Evolutionary conservation across 805 yeast species (phyloP), one percentile per base, ranked within the genome.

Genomic region (Yamadazyma scolyti): DNA sequence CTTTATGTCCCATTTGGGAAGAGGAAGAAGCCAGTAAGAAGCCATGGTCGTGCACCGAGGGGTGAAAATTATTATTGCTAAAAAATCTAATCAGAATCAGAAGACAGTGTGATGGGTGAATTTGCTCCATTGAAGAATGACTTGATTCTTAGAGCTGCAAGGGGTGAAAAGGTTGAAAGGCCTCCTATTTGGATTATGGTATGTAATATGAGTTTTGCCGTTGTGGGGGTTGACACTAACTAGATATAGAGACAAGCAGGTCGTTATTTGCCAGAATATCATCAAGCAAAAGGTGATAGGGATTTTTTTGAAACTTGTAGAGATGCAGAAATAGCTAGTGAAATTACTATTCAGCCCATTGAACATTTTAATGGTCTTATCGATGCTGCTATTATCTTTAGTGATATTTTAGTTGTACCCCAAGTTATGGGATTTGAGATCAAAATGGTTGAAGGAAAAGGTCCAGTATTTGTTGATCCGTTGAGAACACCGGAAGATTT

Each of bases 391-490:
- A 93, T 93, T 46, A 93, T 93, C 36, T 93, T 93, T 65, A 80
- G 89, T 54, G 98, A 93, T 56, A 93, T 93, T 46, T 68, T 93
- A 37, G 98, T 93, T 22, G 82, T 93, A 33, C 98, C 98, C 2
- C 97, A 93, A 62, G 98, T 97, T 9, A 81, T 93, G 88, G 98
- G 98, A 9, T 85, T 89, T 83, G 79, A 75, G 32, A 96, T 93
- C 24, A 80, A 82, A 52, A 90, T 93, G 95, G 65, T 86, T 25
- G 97, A 93, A 37, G 93, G 95, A 31, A 82, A 81, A 39, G 98
- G 98, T 0, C 98, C 98, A 4, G 82, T 81, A 32, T 93, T 93
- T 58, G 88, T 87, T 2, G 79, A 79, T 26, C 98, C 98, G 11
- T 65, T 93, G 46, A 76, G 97, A 53, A 63, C 62, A 3, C 85